phyloP scores from a whole-genome alignment of 257 asterid species.

The Nicotiana attenuata region DNA sequence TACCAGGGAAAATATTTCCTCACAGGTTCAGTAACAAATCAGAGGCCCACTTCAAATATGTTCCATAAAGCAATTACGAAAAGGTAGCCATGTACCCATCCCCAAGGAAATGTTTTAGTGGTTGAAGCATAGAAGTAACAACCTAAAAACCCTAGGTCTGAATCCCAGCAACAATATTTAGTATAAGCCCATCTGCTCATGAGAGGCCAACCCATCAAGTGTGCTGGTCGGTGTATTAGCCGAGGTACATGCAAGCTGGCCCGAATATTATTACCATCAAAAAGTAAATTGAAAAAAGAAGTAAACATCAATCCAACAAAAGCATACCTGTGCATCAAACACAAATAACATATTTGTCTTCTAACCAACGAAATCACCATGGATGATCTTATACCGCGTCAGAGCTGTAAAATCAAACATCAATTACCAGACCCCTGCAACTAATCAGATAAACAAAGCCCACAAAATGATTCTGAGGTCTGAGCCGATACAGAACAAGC shows the following conservation, averaged over 20 bases:
- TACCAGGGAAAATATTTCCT: neutral
- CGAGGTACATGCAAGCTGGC: neutral
- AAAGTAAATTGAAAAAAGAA: neutral
- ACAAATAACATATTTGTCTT: constrained; percentile 1
- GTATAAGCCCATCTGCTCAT: neutral
- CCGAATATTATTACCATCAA: neutral
- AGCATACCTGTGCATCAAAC: constrained; percentile 6
- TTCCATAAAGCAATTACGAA: neutral
- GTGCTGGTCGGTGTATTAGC: neutral
- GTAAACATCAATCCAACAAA: neutral
- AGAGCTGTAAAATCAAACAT: neutral
- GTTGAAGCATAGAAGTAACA: neutral
- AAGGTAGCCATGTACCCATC: neutral
- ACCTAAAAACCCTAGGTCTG: neutral
- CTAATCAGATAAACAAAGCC: constrained; percentile 1
- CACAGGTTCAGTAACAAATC: neutral
- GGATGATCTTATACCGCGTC: constrained; percentile 2
- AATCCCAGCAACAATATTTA: neutral
- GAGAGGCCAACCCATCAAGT: neutral
- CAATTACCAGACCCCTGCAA: too few relatives aligned
- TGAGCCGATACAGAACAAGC: neutral
- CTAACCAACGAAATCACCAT: neutral
- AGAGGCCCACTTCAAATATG: too few relatives aligned
- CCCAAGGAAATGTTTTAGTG: neutral
- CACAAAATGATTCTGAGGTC: neutral